Base-by-base conservation (phyloP, 1,139 yeast genomes). In the Saccharomyces pastorianus region DNA sequence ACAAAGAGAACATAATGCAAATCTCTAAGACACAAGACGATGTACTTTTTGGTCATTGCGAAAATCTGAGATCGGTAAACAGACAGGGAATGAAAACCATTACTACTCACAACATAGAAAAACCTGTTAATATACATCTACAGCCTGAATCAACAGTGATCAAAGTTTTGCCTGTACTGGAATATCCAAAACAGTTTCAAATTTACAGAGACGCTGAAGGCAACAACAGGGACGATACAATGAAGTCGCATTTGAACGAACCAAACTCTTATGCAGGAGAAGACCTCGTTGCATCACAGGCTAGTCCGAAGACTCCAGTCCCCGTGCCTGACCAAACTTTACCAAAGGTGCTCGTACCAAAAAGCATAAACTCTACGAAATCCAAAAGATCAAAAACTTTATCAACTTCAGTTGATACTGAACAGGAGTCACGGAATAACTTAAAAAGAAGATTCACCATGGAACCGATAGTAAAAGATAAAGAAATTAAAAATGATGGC, bases 271-370 rank as follows among this genome's bases (percentile, higher is more conserved):
- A 20, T 20, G 23, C 23, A 20, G 23, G 23, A 20, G 23, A 20
- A 20, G 23, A 20, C 23, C 23, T 20, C 23, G 23, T 20, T 20
- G 23, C 8, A 9, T 17, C 51, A 4, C 41, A 48, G 13, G 49
- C 50, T 27, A 58, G 23, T 32, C 64, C 67, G 2, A 58, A 60
- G 28, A 60, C 69, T 1, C 69, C 68, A 1, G 57, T 66, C 4
- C 70, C 71, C 1, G 56, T 67, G 0, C 70, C 71, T 14, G 71
- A 66, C 48, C 66, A 59, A 32, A 68, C 68, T 1, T 52, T 59
- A 14, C 58, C 66, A 7, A 62, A 59, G 41, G 65, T 63, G 2
- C 48, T 62, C 6, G 54, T 59, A 28, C 65, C 66, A 1, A 60
- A 62, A 47, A 62, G 64, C 50, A 55, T 64, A 9, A 64, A 63